These are phyloP conservation scores for Chlorociboria aeruginascens DNA, from an alignment of 495 filamentous ascomycete species.

Conservation along the genomic window DNA sequence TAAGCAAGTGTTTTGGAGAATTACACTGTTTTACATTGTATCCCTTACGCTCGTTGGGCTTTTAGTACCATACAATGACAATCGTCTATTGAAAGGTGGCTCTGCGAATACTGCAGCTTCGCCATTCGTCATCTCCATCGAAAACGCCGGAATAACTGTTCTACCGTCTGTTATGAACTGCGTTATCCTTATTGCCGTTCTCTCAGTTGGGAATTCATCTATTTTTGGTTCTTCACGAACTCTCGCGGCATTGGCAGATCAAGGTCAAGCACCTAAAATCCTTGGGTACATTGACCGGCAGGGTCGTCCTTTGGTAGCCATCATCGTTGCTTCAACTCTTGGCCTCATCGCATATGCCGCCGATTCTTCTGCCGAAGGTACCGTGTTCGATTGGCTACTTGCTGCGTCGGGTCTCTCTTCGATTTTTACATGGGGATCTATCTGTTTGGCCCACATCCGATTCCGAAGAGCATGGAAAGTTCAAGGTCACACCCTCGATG, in stretches of 20 bases:
- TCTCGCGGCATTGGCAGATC: conserved; percentile 75
- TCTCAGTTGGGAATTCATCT: conserved; percentile 79
- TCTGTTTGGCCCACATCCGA: conserved; percentile 82
- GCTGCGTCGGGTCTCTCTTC: conserved; percentile 79
- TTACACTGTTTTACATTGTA: conserved; percentile 76
- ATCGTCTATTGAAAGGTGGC: conserved; percentile 40
- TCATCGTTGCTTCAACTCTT: conserved; percentile 52
- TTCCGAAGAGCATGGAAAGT: conserved; percentile 69
- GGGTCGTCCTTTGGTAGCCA: conserved; percentile 68
- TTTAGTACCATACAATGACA: conserved; percentile 58
- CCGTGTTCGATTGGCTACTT: conserved; percentile 78
- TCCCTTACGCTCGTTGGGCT: conserved; percentile 63
- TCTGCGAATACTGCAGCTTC: conserved; percentile 61
- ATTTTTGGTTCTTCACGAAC: conserved; percentile 83
- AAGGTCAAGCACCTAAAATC: conserved; percentile 66
- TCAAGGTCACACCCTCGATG: conserved; percentile 56
- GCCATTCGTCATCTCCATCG: conserved; percentile 82
- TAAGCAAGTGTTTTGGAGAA: conserved; percentile 95
- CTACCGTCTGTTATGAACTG: conserved; percentile 81
- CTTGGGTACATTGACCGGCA: conserved; percentile 74
- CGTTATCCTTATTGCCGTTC: conserved; percentile 77
- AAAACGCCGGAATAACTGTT: conserved; percentile 62
- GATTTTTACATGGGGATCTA: conserved; percentile 88
- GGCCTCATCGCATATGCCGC: conserved; percentile 75
- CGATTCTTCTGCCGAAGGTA: conserved; percentile 46